phyloP scores from a whole-genome alignment of 164 flowering plant species.

The Macadamia tetraphylla region DNA sequence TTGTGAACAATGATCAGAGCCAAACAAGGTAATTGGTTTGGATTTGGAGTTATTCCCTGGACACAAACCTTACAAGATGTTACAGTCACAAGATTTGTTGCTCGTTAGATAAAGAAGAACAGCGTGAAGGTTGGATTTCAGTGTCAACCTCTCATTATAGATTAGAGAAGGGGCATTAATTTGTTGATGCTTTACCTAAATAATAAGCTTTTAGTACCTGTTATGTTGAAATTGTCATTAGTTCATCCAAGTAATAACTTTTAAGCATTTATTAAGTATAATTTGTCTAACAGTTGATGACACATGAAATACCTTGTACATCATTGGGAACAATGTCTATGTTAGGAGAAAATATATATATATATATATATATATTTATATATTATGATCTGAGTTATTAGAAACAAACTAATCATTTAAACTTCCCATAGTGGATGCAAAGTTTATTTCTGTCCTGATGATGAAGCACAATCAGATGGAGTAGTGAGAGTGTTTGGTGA shows the following conservation, averaged over 20 bases:
- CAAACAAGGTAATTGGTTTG: slow-evolving; percentile 79
- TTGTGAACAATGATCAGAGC: slow-evolving; percentile 33
- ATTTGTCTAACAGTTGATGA: too few species aligned
- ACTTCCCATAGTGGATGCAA: slow-evolving; percentile 63
- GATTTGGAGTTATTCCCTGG: slow-evolving; percentile 89
- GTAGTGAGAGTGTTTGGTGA: slow-evolving; percentile 82
- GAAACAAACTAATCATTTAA: too few species aligned
- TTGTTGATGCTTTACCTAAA: too few species aligned
- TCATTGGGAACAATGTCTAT: too few species aligned
- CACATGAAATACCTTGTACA: too few species aligned
- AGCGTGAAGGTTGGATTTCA: slow-evolving; percentile 81
- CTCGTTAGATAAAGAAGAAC: slow-evolving; percentile 75
- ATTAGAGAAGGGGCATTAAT: slow-evolving; percentile 35
- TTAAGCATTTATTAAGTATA: too few species aligned
- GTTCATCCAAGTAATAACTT: too few species aligned
- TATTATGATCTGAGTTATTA: too few species aligned
- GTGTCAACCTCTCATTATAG: slow-evolving; percentile 85
- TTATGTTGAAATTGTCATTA: too few species aligned
- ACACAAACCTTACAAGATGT: slow-evolving; percentile 72
- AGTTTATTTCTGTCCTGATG: slow-evolving; percentile 56
- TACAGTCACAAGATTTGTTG: slow-evolving; percentile 66
- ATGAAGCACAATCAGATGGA: slow-evolving; percentile 89
- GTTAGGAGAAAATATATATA: too few species aligned
- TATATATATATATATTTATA: too few species aligned
- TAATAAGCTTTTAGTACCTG: too few species aligned